Percentiles rank a stretch among this genome's conserved stretches.
Conservation (phyloP, 495 filamentous ascomycete genomes). For the Aspergillus sclerotiicarbonarius region DNA sequence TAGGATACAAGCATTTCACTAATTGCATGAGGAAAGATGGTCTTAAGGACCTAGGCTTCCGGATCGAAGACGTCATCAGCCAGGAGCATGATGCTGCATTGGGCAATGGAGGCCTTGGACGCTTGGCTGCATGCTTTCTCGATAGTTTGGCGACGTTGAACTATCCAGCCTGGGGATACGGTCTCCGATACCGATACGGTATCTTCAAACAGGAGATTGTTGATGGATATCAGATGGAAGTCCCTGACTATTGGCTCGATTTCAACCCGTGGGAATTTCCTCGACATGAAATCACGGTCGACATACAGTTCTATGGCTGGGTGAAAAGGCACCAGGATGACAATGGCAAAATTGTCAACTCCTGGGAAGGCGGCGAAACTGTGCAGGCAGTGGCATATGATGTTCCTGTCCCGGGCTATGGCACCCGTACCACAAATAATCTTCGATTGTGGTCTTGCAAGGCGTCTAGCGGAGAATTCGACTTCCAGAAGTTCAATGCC, state of each 20-base stretch:
- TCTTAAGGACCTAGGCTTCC: conserved; percentile 84
- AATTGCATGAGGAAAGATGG: conserved; percentile 54
- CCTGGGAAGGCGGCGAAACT: conserved; percentile 91
- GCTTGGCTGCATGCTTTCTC: conserved; percentile 92
- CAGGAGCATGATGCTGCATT: conserved; percentile 97
- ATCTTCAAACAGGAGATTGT: conserved; percentile 99
- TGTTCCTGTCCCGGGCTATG: conserved; percentile 89
- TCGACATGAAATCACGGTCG: conserved; percentile 88
- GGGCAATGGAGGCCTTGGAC: conserved; percentile 92
- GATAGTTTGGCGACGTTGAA: conserved; percentile 94
- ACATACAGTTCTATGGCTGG: conserved; percentile 92
- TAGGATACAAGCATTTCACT: conserved; percentile 2
- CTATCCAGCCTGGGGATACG: conserved; percentile 96
- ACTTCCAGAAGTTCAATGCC: conserved; percentile 99
- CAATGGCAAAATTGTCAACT: conserved; percentile 64
- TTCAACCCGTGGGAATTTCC: conserved; percentile 99
- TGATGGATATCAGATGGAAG: conserved; percentile 94
- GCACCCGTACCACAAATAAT: conserved; percentile 91
- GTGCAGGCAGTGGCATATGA: conserved; percentile 94
- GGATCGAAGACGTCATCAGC: conserved; percentile 90
- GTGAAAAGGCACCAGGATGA: conserved; percentile 73
- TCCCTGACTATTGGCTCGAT: conserved; percentile 98
- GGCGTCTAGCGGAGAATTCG: conserved; percentile 93
- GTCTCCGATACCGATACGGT: conserved; percentile 90
- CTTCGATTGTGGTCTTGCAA: conserved; percentile 96